These are phyloP conservation scores for Gastrolobium bilobum DNA, from an alignment of 306 rosid species.

Conservation along the genomic window DNA sequence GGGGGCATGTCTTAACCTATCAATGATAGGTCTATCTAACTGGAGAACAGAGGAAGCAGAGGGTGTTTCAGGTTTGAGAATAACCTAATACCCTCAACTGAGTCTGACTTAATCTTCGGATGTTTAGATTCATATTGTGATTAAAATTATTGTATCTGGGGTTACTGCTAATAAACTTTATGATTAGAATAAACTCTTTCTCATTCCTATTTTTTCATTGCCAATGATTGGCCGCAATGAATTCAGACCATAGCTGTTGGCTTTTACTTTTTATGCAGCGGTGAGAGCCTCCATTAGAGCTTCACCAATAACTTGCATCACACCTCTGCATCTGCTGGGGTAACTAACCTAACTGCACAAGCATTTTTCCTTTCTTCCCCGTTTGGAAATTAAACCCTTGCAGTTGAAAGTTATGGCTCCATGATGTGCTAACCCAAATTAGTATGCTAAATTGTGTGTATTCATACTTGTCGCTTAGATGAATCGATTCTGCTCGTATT, in stretches of 20 bases:
- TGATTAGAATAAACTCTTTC: slow-evolving; percentile 38
- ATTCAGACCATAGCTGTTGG: slow-evolving; percentile 60
- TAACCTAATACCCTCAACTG: slow-evolving; percentile 41
- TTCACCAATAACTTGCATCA: slow-evolving; percentile 52
- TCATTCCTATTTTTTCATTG: slow-evolving; percentile 1
- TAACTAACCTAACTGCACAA: slow-evolving; percentile 64
- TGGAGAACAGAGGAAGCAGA: slow-evolving; percentile 38
- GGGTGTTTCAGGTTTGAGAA: slow-evolving; percentile 67
- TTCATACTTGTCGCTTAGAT: slow-evolving; percentile 35
- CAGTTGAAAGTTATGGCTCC: background rate
- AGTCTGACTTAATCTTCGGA: slow-evolving; percentile 48
- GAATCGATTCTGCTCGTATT: background rate
- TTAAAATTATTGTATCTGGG: slow-evolving; percentile 46
- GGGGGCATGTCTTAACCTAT: slow-evolving; percentile 40
- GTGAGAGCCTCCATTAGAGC: slow-evolving; percentile 57
- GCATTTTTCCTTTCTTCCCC: background rate
- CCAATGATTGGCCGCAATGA: slow-evolving; percentile 36
- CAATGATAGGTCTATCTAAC: slow-evolving; percentile 42
- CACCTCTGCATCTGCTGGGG: slow-evolving; percentile 57
- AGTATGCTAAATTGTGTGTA: slow-evolving; percentile 16
- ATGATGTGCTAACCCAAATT: slow-evolving; percentile 10
- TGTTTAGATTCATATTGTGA: slow-evolving; percentile 4
- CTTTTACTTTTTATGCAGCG: slow-evolving; percentile 60
- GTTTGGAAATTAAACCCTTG: background rate
- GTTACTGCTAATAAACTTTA: slow-evolving; percentile 34